phyloP scores from a whole-genome alignment of 1,284 basidiomycete genomes.

The Pseudozyma pruni region DNA sequence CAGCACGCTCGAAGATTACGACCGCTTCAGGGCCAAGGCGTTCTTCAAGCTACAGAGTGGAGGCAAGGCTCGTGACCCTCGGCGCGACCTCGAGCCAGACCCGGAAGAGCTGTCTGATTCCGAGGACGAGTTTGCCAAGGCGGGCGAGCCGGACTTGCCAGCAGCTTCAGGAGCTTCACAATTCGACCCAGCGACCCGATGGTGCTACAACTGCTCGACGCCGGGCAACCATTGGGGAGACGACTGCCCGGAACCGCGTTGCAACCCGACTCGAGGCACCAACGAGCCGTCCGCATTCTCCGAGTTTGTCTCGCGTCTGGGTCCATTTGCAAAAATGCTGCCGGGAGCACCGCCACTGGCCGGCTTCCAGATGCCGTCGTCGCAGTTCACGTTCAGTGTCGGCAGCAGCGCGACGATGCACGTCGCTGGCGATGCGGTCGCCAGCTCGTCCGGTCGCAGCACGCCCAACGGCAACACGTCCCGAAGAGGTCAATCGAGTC shows the following conservation, averaged over 20 bases:
- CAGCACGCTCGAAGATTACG: slow-evolving; percentile 73
- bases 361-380: slow-evolving; percentile 24
- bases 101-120: slow-evolving; percentile 30
- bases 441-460: slow-evolving; percentile 10
- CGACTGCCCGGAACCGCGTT: slow-evolving; percentile 76
- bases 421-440: slow-evolving; percentile 18
- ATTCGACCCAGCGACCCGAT: slow-evolving; percentile 71
- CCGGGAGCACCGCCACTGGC: slow-evolving; percentile 31
- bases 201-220: slow-evolving; percentile 89
- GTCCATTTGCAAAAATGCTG: slow-evolving; percentile 76
- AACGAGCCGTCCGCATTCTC: slow-evolving; percentile 81
- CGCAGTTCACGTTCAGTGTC: slow-evolving; percentile 48
- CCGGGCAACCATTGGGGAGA: slow-evolving; percentile 83
- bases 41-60: slow-evolving; percentile 21
- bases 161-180: background rate
- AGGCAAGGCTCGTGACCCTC: slow-evolving; percentile 14
- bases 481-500: too few species aligned
- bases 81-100: slow-evolving; percentile 22
- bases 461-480: slow-evolving; percentile 7
- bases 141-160: slow-evolving; percentile 25
- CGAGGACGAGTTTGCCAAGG: slow-evolving; percentile 25
- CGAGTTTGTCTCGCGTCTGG: slow-evolving; percentile 75
- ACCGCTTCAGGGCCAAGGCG: slow-evolving; percentile 26
- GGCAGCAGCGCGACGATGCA: slow-evolving; percentile 45
- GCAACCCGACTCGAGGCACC: slow-evolving; percentile 71